These are phyloP conservation scores for Colletotrichum echinochloae DNA, from an alignment of 2,329 filamentous ascomycete species.

Conservation along the genomic window DNA sequence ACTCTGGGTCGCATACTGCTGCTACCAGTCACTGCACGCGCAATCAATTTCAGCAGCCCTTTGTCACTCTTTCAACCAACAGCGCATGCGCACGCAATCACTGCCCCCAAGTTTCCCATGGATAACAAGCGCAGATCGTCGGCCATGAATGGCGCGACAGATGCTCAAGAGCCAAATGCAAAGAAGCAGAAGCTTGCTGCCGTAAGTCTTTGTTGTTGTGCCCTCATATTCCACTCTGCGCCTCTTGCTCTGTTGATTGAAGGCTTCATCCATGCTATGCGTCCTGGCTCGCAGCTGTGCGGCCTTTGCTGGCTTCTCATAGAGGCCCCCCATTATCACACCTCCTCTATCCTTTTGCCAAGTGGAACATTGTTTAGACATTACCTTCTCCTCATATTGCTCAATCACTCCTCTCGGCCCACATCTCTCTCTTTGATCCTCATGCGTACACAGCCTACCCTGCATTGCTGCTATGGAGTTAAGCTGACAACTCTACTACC, in stretches of 20 bases:
- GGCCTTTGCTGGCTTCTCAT: not conserved
- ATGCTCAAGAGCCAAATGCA: constrained; percentile 64
- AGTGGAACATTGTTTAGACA: constrained; percentile 4
- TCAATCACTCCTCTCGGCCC: constrained; percentile 2
- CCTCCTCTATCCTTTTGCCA: not conserved
- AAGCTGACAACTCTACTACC: constrained; percentile 11
- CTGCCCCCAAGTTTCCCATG: constrained; percentile 51
- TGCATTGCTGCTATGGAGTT: constrained; percentile 32
- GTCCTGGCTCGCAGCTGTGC: constrained; percentile 4
- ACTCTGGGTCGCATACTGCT: constrained; percentile 8
- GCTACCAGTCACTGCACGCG: constrained; percentile 27
- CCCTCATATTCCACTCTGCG: constrained; percentile 5
- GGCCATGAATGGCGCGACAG: constrained; percentile 57
- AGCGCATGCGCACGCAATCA: constrained; percentile 34
- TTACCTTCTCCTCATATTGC: constrained; percentile 10
- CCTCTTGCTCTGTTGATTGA: constrained; percentile 44
- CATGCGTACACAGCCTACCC: constrained; percentile 14
- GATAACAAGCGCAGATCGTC: constrained; percentile 68
- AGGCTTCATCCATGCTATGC: not conserved
- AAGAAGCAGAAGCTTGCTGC: constrained; percentile 68
- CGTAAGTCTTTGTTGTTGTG: constrained; percentile 52
- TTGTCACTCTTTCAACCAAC: constrained; percentile 1
- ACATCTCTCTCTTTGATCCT: constrained; percentile 10
- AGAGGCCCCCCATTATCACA: not conserved
- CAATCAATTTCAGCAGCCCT: not conserved